Conservation (phyloP, 2,329 filamentous ascomycete genomes). For the Purpureocillium takamizusanense region DNA sequence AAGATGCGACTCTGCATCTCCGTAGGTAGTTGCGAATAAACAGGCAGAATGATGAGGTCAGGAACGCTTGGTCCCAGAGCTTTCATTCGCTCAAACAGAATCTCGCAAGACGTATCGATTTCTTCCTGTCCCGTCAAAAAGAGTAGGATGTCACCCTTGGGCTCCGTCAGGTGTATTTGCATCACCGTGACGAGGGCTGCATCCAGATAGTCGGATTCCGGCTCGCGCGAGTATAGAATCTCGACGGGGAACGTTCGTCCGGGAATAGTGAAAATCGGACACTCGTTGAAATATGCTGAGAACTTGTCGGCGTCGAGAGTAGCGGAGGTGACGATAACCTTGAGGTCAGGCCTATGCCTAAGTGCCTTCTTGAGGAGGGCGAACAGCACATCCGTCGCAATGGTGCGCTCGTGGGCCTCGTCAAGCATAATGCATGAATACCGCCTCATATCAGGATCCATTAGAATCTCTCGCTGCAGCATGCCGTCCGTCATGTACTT, state of each 20-base stretch:
- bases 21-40: conserved; percentile 88
- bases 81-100: conserved; percentile 93
- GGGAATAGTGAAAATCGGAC: conserved; percentile 93
- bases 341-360: conserved; percentile 76
- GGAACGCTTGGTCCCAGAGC: conserved; percentile 83
- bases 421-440: conserved; percentile 98
- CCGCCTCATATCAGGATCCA: conserved; percentile 79
- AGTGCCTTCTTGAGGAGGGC: conserved; percentile 89
- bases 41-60: conserved; percentile 83
- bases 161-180: conserved; percentile 94
- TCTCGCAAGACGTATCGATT: conserved; percentile 91
- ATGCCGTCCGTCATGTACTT: conserved; percentile 99
- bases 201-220: conserved; percentile 92
- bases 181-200: conserved; percentile 92
- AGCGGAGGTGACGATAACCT: conserved; percentile 92
- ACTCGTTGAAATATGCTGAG: conserved; percentile 89
- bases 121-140: conserved; percentile 97
- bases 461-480: conserved; percentile 87
- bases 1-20: conserved; percentile 95
- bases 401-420: conserved; percentile 94
- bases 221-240: conserved; percentile 88
- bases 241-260: conserved; percentile 94
- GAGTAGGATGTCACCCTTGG: conserved; percentile 85
- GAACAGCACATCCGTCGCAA: conserved; percentile 91
- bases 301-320: conserved; percentile 97